These are phyloP conservation scores for Salix caprea DNA, from an alignment of 345 rosid genomes.

Conservation along the genomic window DNA sequence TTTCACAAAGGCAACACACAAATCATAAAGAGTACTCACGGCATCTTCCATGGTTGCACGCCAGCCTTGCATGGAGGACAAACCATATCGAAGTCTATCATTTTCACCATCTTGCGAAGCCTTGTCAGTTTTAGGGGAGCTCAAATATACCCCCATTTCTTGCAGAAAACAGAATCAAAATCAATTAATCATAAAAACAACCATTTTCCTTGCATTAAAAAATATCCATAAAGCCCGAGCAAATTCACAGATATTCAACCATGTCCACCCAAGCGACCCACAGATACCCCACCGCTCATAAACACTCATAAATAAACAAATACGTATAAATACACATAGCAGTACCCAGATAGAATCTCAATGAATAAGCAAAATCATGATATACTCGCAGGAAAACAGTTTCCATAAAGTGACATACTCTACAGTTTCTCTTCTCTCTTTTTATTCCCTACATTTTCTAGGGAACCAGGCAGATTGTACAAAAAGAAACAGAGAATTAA, in stretches of 20 bases:
- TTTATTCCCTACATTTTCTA: background rate
- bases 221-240: background rate
- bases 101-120: slow-evolving; percentile 83
- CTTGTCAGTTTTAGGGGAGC: slow-evolving; percentile 89
- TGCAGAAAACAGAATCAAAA: background rate
- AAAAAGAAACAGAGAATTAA: background rate
- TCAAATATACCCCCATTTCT: slow-evolving; percentile 87
- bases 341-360: background rate
- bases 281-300: background rate
- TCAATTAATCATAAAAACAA: background rate
- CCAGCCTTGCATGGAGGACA: slow-evolving; percentile 99
- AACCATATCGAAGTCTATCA: slow-evolving; percentile 67
- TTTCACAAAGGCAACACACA: background rate
- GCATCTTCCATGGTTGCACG: slow-evolving; percentile 99
- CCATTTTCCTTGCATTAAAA: background rate
- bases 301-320: background rate
- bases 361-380: background rate
- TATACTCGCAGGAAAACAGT: background rate
- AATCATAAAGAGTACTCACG: slow-evolving; percentile 43
- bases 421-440: background rate
- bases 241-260: background rate
- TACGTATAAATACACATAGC: background rate
- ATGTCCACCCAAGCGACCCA: background rate
- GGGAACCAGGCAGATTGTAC: slow-evolving; percentile 2
- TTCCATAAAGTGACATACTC: background rate